phyloP scores from a whole-genome alignment of 1,139 yeast species.

The Yamadazyma blattariae region DNA sequence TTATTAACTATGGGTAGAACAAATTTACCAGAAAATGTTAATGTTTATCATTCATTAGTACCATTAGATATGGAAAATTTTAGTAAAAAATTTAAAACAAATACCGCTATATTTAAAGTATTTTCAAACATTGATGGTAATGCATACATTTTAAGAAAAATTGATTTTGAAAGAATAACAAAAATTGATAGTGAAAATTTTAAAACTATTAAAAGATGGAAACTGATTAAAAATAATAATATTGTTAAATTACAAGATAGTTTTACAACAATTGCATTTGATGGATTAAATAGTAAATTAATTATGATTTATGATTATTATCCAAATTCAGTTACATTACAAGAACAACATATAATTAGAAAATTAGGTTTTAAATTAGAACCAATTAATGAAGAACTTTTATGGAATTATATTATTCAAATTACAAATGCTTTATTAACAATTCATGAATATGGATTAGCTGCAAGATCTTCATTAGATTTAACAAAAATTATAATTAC shows the following conservation, averaged over 20 bases:
- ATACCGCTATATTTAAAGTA: conserved; percentile 72
- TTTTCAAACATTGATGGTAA: conserved; percentile 77
- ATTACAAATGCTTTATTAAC: conserved; percentile 62
- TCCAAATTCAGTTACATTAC: conserved; percentile 31
- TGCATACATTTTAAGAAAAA: conserved; percentile 70
- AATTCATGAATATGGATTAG: conserved; percentile 61
- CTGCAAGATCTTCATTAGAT: conserved; percentile 59
- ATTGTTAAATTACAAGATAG: conserved; percentile 74
- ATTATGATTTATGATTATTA: conserved; percentile 40
- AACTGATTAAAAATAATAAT: conserved; percentile 51
- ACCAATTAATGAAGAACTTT: conserved; percentile 56
- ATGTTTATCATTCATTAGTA: conserved; percentile 79
- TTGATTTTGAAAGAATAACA: conserved; percentile 49
- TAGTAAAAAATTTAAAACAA: conserved; percentile 57
- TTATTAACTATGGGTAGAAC: conserved; percentile 61
- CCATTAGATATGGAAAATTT: conserved; percentile 70
- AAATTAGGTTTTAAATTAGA: conserved; percentile 34
- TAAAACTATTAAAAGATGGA: conserved; percentile 40
- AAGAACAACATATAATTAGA: conserved; percentile 32
- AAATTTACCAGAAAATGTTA: conserved; percentile 72
- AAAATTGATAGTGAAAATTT: conserved; percentile 58
- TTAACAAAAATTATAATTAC: conserved; percentile 73
- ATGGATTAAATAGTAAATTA: conserved; percentile 55
- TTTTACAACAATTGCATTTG: conserved; percentile 85
- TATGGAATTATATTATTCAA: conserved; percentile 80